phyloP scores from a whole-genome alignment of 1,284 basidiomycete genomes.

The Puccinia brachypodii region DNA sequence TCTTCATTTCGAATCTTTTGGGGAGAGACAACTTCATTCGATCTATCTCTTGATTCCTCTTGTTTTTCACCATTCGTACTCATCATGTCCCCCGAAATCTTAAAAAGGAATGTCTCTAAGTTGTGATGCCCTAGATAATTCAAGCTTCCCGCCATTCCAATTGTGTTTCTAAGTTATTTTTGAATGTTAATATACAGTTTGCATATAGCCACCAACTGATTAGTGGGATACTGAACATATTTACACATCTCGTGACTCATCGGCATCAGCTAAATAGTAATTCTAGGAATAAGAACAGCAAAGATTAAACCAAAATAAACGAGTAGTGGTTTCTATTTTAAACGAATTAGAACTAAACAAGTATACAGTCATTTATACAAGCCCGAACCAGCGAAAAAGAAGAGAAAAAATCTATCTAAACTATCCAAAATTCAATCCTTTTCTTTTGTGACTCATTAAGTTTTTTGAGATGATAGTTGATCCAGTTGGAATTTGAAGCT shows the following conservation, averaged over 20 bases:
- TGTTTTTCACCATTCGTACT: background rate
- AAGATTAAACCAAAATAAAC: too few relatives aligned
- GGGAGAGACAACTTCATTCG: background rate
- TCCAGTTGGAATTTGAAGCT: background rate
- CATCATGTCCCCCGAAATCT: background rate
- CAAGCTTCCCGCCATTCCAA: background rate
- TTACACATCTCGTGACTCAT: too few relatives aligned
- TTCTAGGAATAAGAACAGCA: too few relatives aligned
- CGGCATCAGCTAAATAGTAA: too few relatives aligned
- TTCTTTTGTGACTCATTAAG: background rate
- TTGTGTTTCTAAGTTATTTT: background rate
- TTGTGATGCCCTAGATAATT: background rate
- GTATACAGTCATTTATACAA: too few relatives aligned
- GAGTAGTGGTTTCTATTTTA: too few relatives aligned
- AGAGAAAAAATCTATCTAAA: too few relatives aligned
- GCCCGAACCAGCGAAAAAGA: too few relatives aligned
- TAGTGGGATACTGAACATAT: too few relatives aligned
- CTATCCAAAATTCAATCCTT: background rate
- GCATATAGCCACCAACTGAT: background rate
- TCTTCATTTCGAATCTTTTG: background rate
- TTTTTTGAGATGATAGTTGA: background rate
- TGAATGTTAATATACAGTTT: background rate
- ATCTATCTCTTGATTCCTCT: background rate
- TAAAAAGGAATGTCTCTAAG: background rate
- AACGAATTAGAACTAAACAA: too few relatives aligned